Conservation (phyloP, 805 yeast species). For the Candida vartiovaarae region DNA sequence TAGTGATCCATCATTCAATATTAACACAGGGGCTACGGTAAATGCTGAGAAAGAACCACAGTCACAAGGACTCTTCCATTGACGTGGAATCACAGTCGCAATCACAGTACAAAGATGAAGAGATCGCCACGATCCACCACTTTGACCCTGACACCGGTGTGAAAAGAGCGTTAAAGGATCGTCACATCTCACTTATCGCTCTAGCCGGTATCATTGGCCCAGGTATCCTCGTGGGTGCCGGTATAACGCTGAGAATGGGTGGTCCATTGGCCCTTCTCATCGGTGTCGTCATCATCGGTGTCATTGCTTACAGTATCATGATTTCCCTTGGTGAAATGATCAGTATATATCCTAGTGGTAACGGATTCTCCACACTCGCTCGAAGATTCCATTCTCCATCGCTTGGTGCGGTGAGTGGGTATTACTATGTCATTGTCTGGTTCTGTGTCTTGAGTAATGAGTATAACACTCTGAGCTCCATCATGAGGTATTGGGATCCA, state of each 20-base stretch:
- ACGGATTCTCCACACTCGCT: slow-evolving; percentile 42
- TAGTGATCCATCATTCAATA: no score
- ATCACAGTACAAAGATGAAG: neutral
- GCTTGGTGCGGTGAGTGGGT: slow-evolving; percentile 48
- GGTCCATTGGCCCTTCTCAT: slow-evolving; percentile 46
- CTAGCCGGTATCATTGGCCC: slow-evolving; percentile 58
- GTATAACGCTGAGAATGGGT: slow-evolving; percentile 40
- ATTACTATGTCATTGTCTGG: slow-evolving; percentile 53
- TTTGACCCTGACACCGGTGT: slow-evolving; percentile 24
- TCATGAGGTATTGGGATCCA: slow-evolving; percentile 37
- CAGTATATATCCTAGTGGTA: slow-evolving; percentile 44
- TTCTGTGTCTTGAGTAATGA: slow-evolving; percentile 50
- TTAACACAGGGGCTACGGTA: no score
- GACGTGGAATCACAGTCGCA: no score
- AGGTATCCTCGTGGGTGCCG: slow-evolving; percentile 50
- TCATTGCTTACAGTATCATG: slow-evolving; percentile 49
- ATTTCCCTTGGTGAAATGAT: slow-evolving; percentile 51
- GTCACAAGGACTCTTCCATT: no score
- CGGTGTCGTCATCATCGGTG: slow-evolving; percentile 44
- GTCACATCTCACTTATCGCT: slow-evolving; percentile 46
- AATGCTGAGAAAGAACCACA: no score
- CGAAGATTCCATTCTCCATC: slow-evolving; percentile 46
- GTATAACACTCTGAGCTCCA: slow-evolving; percentile 46
- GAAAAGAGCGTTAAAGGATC: slow-evolving; percentile 41
- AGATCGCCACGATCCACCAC: neutral